These are phyloP conservation scores for Geranium incanum DNA, from an alignment of 441 rosid species.

Conservation along the genomic window DNA sequence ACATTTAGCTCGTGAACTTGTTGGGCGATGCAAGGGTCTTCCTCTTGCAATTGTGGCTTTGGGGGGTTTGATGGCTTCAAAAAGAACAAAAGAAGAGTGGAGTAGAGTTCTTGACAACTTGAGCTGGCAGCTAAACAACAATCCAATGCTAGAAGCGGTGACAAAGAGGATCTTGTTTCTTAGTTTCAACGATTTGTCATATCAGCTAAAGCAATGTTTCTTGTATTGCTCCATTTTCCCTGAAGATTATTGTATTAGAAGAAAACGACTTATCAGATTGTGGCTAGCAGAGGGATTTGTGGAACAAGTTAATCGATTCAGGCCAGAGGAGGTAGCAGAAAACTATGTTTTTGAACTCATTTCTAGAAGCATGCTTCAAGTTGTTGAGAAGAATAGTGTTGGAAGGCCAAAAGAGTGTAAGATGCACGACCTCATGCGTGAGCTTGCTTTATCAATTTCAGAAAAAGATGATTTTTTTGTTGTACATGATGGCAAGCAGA, in stretches of 20 bases:
- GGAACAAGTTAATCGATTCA: constrained; percentile 19
- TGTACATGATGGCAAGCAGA: constrained; percentile 18
- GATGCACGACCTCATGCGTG: constrained; percentile 36
- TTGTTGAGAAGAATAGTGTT: constrained; percentile 21
- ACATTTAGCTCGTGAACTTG: constrained; percentile 21
- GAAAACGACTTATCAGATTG: constrained; percentile 26
- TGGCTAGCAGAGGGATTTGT: constrained; percentile 37
- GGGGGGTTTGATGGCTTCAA: constrained; percentile 34
- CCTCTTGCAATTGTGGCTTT: constrained; percentile 37
- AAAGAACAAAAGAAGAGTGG: constrained; percentile 27
- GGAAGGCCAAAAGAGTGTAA: constrained; percentile 31
- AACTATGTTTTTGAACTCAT: constrained; percentile 31
- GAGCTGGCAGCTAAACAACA: constrained; percentile 32
- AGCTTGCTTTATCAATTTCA: constrained; percentile 31
- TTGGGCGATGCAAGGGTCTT: constrained; percentile 28
- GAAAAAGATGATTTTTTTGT: constrained; percentile 26
- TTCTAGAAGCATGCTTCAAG: constrained; percentile 34
- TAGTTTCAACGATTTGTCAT: constrained; percentile 33
- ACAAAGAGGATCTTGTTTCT: constrained; percentile 25
- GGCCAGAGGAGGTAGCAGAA: constrained; percentile 31
- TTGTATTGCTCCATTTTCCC: constrained; percentile 33
- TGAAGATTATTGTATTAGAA: constrained; percentile 22
- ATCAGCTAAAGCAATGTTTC: constrained; percentile 32
- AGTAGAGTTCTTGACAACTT: constrained; percentile 20
- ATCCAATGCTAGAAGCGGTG: constrained; percentile 24